Evolutionary conservation across 116 monocot species (phyloP), one percentile per base, ranked within the genome.

Genomic region (Phalaenopsis hybrid): DNA sequence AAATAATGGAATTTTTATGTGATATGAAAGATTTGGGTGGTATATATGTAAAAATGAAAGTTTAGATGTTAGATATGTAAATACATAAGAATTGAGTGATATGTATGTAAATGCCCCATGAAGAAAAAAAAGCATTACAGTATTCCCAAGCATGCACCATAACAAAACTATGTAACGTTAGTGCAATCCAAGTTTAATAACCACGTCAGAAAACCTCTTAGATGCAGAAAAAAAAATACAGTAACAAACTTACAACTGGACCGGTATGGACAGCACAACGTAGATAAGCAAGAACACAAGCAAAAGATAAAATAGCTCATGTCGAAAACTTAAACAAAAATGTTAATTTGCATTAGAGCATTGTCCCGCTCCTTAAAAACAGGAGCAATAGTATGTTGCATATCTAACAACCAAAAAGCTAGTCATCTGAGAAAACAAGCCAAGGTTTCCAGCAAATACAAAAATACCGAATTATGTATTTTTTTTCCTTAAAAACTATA

Each of bases 181-280:
- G 37, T 43, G 72, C 37, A 72, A 33, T 72, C 41, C 13, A 72
- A 37, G 17, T 72, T 25, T 37, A 41, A 12, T 25, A 67, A 10
- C 21, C 25, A 72, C 33, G 23, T 21, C 25, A 65, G n/a, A 65
- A 8, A 65, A 65, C 65, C 3, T 65, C 9, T 23, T 37, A 41
- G 72, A 72, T 72, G 9, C 25, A 9, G 17, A 37, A 37, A 72
- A 37, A 4, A 11, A 3, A 13, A 72, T 41, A 15, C 37, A 37
- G 37, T 72, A 41, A 72, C 72, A 69, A 48, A 61, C 61, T 61
- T 61, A 21, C 61, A 61, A 61, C 61, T 61, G 61, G 6, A 61
- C 5, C 28, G 9, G 28, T 67, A 67, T 28, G 28, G 23, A 65
- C 25, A 0, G 23, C 37, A 34, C 13, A 72, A 37, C 6, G 72